Evolutionary conservation across 129 eudicot species (phyloP).

Genomic region (Saposhnikovia divaricata): DNA sequence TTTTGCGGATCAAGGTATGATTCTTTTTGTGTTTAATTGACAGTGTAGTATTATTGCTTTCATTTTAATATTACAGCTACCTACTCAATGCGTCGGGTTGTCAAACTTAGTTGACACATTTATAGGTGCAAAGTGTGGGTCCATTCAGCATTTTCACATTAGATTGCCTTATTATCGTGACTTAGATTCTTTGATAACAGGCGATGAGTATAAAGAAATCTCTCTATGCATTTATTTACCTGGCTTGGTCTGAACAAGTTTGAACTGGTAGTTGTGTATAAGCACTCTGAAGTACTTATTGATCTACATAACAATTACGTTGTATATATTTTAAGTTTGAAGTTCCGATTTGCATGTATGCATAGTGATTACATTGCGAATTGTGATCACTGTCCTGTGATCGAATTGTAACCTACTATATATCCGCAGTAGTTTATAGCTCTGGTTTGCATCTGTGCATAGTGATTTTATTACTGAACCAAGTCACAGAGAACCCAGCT

Average conservation of each 20-base stretch:
- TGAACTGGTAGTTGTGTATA: not conserved
- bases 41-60: not conserved
- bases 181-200: not conserved
- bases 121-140: not conserved
- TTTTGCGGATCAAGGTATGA: constrained; percentile 53
- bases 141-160: not conserved
- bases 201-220: not conserved
- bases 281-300: not conserved
- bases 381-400: not conserved
- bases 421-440: not conserved
- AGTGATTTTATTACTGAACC: not conserved
- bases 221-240: not conserved
- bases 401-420: not conserved
- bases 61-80: not conserved
- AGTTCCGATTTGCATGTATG: not conserved
- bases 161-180: not conserved
- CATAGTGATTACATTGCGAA: too few relatives aligned
- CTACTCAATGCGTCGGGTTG: not conserved
- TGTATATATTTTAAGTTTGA: not conserved
- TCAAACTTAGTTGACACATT: not conserved
- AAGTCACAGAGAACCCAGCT: not conserved
- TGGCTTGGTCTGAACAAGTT: not conserved
- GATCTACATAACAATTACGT: not conserved
- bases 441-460: not conserved
- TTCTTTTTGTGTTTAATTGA: not conserved